Evolutionary conservation across 305 asterid genomes (phyloP).

Genomic region (Fraxinus paxiana): DNA sequence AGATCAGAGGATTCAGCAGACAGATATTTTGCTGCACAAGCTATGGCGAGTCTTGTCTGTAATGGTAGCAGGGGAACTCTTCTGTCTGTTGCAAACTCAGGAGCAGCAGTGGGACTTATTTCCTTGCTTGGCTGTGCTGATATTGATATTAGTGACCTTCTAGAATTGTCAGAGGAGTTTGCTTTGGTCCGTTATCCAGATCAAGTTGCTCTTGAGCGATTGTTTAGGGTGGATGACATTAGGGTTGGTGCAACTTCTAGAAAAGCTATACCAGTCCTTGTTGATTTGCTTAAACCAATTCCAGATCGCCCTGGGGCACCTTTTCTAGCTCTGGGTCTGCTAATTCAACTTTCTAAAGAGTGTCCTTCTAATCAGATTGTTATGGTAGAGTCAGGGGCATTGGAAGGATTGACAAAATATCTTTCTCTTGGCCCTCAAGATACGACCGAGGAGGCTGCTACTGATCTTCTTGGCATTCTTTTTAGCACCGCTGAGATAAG

Average conservation of each 20-base stretch:
- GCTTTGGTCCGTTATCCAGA: slow-evolving; percentile 81
- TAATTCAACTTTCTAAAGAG: slow-evolving; percentile 83
- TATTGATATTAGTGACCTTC: slow-evolving; percentile 69
- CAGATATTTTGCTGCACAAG: slow-evolving; percentile 97
- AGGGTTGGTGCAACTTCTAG: slow-evolving; percentile 93
- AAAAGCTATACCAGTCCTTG: slow-evolving; percentile 95
- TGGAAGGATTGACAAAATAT: slow-evolving; percentile 92
- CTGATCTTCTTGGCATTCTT: slow-evolving; percentile 86
- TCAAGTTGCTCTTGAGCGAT: slow-evolving; percentile 89
- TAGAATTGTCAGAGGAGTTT: slow-evolving; percentile 80
- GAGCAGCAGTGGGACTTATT: slow-evolving; percentile 89
- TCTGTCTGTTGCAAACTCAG: slow-evolving; percentile 95
- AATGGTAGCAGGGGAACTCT: slow-evolving; percentile 99
- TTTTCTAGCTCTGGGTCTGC: slow-evolving; percentile 80
- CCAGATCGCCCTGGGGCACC: slow-evolving; percentile 99
- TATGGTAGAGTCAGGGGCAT: slow-evolving; percentile 97
- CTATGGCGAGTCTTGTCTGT: slow-evolving; percentile 88
- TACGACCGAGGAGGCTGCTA: slow-evolving; percentile 98
- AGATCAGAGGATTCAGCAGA: slow-evolving; percentile 84
- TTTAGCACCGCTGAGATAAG: slow-evolving; percentile 94
- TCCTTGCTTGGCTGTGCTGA: slow-evolving; percentile 92
- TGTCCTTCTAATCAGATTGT: slow-evolving; percentile 79
- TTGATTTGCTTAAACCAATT: slow-evolving; percentile 93
- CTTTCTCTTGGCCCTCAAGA: slow-evolving; percentile 96
- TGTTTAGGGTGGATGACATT: slow-evolving; percentile 95